phyloP scores from a whole-genome alignment of 1,284 basidiomycete genomes.

The Sutorius eximius region DNA sequence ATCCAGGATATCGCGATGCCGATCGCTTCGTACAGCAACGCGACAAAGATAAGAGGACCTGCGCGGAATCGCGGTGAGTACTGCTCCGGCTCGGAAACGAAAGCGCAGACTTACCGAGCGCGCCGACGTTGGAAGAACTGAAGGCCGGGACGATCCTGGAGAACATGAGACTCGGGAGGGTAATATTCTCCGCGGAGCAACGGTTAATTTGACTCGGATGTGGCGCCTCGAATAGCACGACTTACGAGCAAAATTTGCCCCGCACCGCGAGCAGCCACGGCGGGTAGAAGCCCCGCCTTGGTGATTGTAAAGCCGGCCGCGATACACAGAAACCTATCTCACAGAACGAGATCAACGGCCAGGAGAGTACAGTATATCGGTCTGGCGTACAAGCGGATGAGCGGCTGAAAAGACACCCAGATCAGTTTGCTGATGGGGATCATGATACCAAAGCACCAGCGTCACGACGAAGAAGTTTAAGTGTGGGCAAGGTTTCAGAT shows the following conservation, averaged over 20 bases:
- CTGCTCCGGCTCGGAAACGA: not conserved
- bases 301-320: constrained; percentile 58
- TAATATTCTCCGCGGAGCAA: constrained; percentile 56
- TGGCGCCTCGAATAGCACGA: not conserved
- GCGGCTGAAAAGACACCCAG: constrained; percentile 59
- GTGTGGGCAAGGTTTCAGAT: constrained; percentile 3
- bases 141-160: constrained; percentile 78
- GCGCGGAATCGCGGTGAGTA: constrained; percentile 16
- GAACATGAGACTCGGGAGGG: constrained; percentile 71
- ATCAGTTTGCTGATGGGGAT: constrained; percentile 44
- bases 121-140: constrained; percentile 58
- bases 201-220: too few species aligned
- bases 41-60: constrained; percentile 59
- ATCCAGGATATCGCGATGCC: constrained; percentile 58
- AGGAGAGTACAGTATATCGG: not conserved
- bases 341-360: not conserved
- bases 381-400: constrained; percentile 54
- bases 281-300: constrained; percentile 60
- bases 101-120: constrained; percentile 48
- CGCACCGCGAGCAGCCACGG: constrained; percentile 54
- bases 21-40: constrained; percentile 51
- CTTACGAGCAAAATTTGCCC: constrained; percentile 59
- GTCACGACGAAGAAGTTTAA: too few species aligned
- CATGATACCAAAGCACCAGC: constrained; percentile 3
- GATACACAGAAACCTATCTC: constrained; percentile 51